Evolutionary conservation across 805 yeast species (phyloP), one percentile per base, ranked within the genome.

Genomic region (Zygotorulaspora sp.): DNA sequence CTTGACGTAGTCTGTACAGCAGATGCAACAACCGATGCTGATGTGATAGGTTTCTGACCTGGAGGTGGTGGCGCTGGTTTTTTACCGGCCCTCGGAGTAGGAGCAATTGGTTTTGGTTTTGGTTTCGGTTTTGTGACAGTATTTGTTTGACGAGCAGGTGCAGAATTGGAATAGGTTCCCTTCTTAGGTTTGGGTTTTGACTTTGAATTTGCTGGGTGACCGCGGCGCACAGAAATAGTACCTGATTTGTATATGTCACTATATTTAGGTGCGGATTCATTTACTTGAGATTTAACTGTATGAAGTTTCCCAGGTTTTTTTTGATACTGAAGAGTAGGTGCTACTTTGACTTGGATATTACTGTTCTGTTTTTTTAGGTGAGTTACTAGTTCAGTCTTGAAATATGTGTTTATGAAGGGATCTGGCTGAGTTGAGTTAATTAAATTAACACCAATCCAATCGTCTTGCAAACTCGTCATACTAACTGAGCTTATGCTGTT

Each of bases 251-350:
- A 92, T 8, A 66, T 43, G 59, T 92, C 97, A 29, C 83, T 71
- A 47, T 74, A 58, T 8, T 51, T 53, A 8, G 95, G 94, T 19
- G 83, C 80, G n/a, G 75, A 57, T 9, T 69, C 71, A 32, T 81
- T 82, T 27, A 72, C 60, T 35, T 72, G 76, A 54, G 83, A 77
- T 60, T 84, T 88, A 49, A 92, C 83, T 6, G 73, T 60, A 44
- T 88, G 92, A 17, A 70, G 55, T 59, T 77, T 80, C 2, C 95
- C 95, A 1, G 96, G 87, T 60, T 92, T 92, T 72, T 90, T 92
- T 64, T 82, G 85, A 63, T 92, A 92, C 44, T 76, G 74, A 41
- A 92, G 74, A 0, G 83, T 74, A 3, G 83, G 74, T 2, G 82
- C 89, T 45, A 92, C 73, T 29, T 71, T 72, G 31, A 92, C 72